Percentiles rank a stretch among this genome's conserved stretches.
These are phyloP conservation scores for Helenozyma baotianmanensis DNA, from an alignment of 805 yeast genomes.

Conservation along the genomic window DNA sequence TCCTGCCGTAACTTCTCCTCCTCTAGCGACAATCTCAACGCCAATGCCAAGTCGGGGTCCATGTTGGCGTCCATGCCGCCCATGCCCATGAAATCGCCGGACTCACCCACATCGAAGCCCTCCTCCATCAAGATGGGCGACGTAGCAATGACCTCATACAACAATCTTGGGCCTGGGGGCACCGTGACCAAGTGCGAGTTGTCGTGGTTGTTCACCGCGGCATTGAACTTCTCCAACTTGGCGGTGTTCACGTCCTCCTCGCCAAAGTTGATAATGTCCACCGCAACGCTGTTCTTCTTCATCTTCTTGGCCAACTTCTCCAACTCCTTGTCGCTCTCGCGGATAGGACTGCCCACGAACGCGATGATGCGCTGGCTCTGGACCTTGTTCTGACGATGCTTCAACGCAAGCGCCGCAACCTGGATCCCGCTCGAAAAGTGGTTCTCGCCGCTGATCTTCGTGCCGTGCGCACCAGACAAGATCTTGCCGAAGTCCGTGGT, in stretches of 20 bases:
- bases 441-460: constrained; percentile 59
- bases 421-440: constrained; percentile 82
- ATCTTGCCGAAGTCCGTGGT: constrained; percentile 85
- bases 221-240: constrained; percentile 73
- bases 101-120: constrained; percentile 47
- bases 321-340: constrained; percentile 63
- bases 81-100: constrained; percentile 30
- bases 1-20: constrained; percentile 93
- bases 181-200: constrained; percentile 79
- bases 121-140: constrained; percentile 71
- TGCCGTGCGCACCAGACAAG: constrained; percentile 77
- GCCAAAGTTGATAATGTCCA: constrained; percentile 90
- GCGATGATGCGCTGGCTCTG: constrained; percentile 87
- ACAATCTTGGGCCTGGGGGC: constrained; percentile 81
- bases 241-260: constrained; percentile 75
- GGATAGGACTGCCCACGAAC: constrained; percentile 84
- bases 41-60: constrained; percentile 97
- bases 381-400: constrained; percentile 91
- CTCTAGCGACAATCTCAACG: constrained; percentile 87
- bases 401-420: constrained; percentile 86
- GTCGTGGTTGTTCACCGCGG: constrained; percentile 70
- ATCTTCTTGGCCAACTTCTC: constrained; percentile 83
- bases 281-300: constrained; percentile 88
- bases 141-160: constrained; percentile 75
- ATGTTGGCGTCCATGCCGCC: constrained; percentile 71